Base-by-base conservation (phyloP, 2,329 filamentous ascomycete species). In the Nemania abortiva region DNA sequence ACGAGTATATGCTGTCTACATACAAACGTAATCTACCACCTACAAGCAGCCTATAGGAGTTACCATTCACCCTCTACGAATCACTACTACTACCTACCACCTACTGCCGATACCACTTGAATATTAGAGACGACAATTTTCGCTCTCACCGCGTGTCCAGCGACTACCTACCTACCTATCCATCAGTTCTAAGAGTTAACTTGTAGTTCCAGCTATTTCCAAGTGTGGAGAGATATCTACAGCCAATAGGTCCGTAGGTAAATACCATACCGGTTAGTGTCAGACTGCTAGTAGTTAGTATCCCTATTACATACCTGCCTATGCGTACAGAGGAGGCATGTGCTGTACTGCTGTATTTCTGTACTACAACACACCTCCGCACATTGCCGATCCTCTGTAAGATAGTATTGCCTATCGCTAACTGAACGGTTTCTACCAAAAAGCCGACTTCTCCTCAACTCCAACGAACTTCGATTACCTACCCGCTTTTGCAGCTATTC, bases 331-430 rank as follows among this genome's bases (percentile, higher is more conserved):
- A 47, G 42, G n/a, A 47, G 42, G 42, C 29, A 52, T 3, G 10
- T 52, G 18, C 24, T 2, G n/a, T n/a, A n/a, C 24, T 2, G 24
- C 24, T 27, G 24, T 5, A 5, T 3, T 29, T 27, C 49, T 52
- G 22, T 52, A 29, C 24, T 52, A 29, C 49, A 29, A 47, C 45
- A 65, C 50, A 65, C 50, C 63, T 65, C 55, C 63, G 63, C 63
- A 66, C 22, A n/a, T 60, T 47, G 69, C 55, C 47, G 69, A 70
- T 69, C 62, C 24, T 52, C 49, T 52, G 22, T 22, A 24, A 22
- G n/a, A 7, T 22, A 24, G 49, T 52, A 65, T 55, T 58, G 60
- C n/a, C n/a, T 50, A 53, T 37, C 57, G 52, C 52, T 37, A 31
- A 42, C 56, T 62, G 20, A 52, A 59, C 24, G 6, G 9, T 6